Percentiles rank a stretch among this genome's conserved stretches.
phyloP scores from a whole-genome alignment of 805 yeast species.

The Ogataea sp. region DNA sequence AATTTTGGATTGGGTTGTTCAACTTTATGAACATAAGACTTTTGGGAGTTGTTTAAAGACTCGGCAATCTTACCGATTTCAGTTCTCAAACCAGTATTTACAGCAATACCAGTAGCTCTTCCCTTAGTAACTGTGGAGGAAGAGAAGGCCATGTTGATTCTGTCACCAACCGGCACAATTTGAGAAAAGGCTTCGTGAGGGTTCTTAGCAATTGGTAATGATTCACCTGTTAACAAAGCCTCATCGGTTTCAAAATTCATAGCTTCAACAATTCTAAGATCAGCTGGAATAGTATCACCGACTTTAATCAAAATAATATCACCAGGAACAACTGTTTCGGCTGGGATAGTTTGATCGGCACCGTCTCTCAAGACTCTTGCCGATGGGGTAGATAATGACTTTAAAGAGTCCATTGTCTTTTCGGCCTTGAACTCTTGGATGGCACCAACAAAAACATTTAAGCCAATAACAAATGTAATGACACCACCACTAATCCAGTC shows the following conservation, averaged over 20 bases:
- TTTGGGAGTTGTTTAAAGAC: conserved; percentile 36
- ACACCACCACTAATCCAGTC: conserved; percentile 86
- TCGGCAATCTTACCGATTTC: conserved; percentile 71
- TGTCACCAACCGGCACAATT: conserved; percentile 59
- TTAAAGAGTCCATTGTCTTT: conserved; percentile 68
- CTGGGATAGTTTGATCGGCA: conserved; percentile 44
- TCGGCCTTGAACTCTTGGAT: conserved; percentile 70
- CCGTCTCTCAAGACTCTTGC: conserved; percentile 63
- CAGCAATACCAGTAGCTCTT: conserved; percentile 61
- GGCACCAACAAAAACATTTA: conserved; percentile 62
- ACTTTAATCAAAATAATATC: conserved; percentile 55
- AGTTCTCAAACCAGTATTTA: conserved; percentile 60
- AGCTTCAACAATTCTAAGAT: conserved; percentile 47
- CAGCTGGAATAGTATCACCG: conserved; percentile 76
- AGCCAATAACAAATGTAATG: conserved; percentile 54
- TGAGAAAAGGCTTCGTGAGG: conserved; percentile 30
- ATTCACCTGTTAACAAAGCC: conserved; percentile 85
- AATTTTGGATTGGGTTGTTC: conserved; percentile 30
- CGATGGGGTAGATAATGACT: conserved; percentile 59
- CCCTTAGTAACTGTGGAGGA: conserved; percentile 70
- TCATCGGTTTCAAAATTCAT: conserved; percentile 77
- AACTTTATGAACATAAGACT: conserved; percentile 30
- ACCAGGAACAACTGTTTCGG: conserved; percentile 66
- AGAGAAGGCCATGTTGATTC: conserved; percentile 62
- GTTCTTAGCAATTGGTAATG: conserved; percentile 60